phyloP scores from a whole-genome alignment of 768 basidiomycete species.

The Termitomyces eurrhizus region DNA sequence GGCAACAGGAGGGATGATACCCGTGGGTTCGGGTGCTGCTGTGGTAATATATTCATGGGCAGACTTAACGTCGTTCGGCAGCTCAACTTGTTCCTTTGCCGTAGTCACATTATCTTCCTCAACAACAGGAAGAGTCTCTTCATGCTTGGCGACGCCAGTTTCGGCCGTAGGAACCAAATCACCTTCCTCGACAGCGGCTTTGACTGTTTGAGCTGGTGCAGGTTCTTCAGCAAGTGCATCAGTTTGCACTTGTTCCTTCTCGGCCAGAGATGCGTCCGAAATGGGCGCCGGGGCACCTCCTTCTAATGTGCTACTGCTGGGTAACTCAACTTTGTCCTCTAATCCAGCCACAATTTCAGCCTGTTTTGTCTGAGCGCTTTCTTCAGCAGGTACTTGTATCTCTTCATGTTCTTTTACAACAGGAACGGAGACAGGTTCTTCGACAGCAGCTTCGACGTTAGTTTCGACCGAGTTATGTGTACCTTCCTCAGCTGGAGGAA shows the following conservation, averaged over 20 bases:
- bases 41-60: background rate
- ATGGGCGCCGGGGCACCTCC: background rate
- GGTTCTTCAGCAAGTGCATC: background rate
- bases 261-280: background rate
- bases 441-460: background rate
- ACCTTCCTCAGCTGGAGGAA: background rate
- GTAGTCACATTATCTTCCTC: background rate
- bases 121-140: background rate
- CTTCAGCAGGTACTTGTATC: background rate
- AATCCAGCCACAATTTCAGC: background rate
- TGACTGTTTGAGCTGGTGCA: background rate
- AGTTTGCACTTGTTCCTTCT: background rate
- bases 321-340: background rate
- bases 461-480: background rate
- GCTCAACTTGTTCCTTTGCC: background rate
- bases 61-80: background rate
- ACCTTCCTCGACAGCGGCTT: background rate
- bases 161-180: background rate
- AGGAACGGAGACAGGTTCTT: background rate
- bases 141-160: background rate
- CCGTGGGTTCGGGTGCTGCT: background rate
- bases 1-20: background rate
- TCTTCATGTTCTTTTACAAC: background rate
- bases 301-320: background rate
- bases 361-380: background rate